phyloP scores from a whole-genome alignment of 179 eudicot genomes.

The Beta macrorhiza region DNA sequence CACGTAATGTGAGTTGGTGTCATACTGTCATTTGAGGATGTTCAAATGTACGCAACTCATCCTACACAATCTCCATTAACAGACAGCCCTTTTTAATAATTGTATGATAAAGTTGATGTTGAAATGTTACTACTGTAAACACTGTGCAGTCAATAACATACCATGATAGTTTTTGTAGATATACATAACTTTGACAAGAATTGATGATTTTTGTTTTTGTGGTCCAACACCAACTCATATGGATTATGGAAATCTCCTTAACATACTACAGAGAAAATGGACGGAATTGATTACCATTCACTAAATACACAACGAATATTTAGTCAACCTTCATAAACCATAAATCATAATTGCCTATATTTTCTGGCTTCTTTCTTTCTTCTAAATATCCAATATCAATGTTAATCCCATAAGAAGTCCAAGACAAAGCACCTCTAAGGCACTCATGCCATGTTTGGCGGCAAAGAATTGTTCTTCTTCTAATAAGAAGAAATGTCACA shows the following conservation, averaged over 20 bases:
- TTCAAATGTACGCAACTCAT: neutral
- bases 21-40: neutral
- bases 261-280: neutral
- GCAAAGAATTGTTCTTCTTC: neutral
- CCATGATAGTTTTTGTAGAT: neutral
- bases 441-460: neutral
- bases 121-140: neutral
- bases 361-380: neutral
- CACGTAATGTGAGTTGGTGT: neutral
- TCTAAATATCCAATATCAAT: neutral
- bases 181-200: neutral
- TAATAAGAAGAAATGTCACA: too few relatives aligned
- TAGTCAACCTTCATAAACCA: too few relatives aligned
- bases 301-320: too few relatives aligned
- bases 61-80: too few relatives aligned
- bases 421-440: too few relatives aligned
- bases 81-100: neutral
- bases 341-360: too few relatives aligned
- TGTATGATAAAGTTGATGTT: neutral
- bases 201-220: neutral
- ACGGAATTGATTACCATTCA: too few relatives aligned
- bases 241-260: neutral
- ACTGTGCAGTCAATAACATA: neutral
- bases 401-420: neutral
- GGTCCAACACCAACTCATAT: neutral